Evolutionary conservation across 2,329 filamentous ascomycete species (phyloP).

Genomic region (Parafenestella ontariensis): DNA sequence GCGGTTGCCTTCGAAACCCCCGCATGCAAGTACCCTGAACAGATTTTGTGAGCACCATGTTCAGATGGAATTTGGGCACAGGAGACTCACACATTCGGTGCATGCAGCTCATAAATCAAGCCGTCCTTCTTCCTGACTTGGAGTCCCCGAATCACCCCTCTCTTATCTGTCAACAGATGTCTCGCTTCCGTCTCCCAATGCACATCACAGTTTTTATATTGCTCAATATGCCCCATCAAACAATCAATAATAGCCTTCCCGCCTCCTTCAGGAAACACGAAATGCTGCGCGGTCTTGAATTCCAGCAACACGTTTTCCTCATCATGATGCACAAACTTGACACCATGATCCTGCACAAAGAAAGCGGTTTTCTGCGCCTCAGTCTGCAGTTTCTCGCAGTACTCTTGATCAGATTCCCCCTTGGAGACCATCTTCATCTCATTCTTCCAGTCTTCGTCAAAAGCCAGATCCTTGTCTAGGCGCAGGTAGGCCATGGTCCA

Average conservation of each 20-base stretch:
- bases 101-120: constrained; percentile 40
- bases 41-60: background rate
- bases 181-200: constrained; percentile 50
- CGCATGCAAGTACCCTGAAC: constrained; percentile 45
- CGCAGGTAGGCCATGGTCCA: constrained; percentile 54
- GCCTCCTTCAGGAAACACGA: constrained; percentile 51
- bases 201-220: constrained; percentile 47
- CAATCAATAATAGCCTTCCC: constrained; percentile 49
- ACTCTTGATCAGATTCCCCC: constrained; percentile 49
- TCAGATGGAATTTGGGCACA: background rate
- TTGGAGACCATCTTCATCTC: constrained; percentile 48
- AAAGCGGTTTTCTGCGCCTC: constrained; percentile 48
- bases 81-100: constrained; percentile 39
- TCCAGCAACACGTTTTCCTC: constrained; percentile 52
- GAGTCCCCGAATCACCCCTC: constrained; percentile 46
- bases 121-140: constrained; percentile 51
- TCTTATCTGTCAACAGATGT: constrained; percentile 42
- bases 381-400: constrained; percentile 49
- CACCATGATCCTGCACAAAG: constrained; percentile 48
- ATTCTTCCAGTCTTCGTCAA: constrained; percentile 45
- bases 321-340: constrained; percentile 47
- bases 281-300: constrained; percentile 51
- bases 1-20: constrained; percentile 51
- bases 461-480: constrained; percentile 48
- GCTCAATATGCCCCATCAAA: constrained; percentile 32